Base-by-base conservation (phyloP, 805 yeast species). In the Barnettozyma populi region DNA sequence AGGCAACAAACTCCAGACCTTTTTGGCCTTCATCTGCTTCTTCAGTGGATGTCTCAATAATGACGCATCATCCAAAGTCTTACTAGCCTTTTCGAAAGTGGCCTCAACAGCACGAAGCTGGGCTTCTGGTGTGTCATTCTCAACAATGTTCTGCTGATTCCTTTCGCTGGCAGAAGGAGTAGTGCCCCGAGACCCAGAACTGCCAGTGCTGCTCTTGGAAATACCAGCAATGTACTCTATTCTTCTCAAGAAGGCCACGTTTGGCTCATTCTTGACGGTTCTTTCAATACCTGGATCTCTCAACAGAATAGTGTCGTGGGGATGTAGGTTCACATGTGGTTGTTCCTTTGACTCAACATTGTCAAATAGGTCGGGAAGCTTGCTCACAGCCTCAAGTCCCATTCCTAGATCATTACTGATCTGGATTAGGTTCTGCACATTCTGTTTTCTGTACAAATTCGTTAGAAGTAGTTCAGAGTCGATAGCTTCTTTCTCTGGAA, bases 161-260 rank as follows among this genome's bases (percentile, higher is more conserved):
- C 23, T 21, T 11, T 32, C 34, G 14, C 19, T 32, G n/a, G n/a
- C 16, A 13, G 29, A 23, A 63, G 69, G 7, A 60, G 21, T 27
- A 18, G 35, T 11, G 11, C 20, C 14, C 19, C 46, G 13, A 19
- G 57, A 52, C 1, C 55, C 52, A 5, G 44, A 45, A 11, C 57
- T 51, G 46, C 56, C 52, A 6, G 60, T 49, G 2, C 67, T 53
- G 40, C 50, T 48, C 5, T 48, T 25, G 36, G 53, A 4, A 58
- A 52, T 2, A 55, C 58, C 32, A 89, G 34, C 42, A 16, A 20
- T 85, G 64, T 92, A 92, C 63, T 94, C 98, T 0, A 99, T 92
- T 70, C 98, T 82, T 70, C 97, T 82, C 63, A 92, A 74, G 68
- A 92, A 90, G n/a, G 87, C 76, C 13, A 86, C 74, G 39, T 70